These are phyloP conservation scores for Cryoendolithus antarcticus DNA, from an alignment of 2,329 filamentous ascomycete genomes.

Conservation along the genomic window DNA sequence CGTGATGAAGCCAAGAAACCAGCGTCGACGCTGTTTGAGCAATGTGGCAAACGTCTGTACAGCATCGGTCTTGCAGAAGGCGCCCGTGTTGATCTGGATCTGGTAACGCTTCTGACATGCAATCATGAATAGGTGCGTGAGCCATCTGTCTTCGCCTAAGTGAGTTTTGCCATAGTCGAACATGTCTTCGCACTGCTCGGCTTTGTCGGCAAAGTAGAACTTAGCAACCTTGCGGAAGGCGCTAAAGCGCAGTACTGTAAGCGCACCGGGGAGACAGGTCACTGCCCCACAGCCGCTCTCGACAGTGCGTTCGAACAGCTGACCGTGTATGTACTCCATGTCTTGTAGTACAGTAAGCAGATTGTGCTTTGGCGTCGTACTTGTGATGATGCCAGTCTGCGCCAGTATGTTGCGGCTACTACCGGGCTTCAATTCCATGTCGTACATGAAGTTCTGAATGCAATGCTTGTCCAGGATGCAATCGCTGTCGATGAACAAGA, in stretches of 20 bases:
- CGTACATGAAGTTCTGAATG: conserved; percentile 94
- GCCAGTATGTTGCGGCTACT: conserved; percentile 88
- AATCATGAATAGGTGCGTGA: conserved; percentile 98
- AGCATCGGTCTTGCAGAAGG: conserved; percentile 96
- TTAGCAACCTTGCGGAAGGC: conserved; percentile 95
- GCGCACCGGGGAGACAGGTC: conserved; percentile 85
- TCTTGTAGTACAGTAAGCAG: conserved; percentile 89
- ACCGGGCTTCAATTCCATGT: conserved; percentile 94
- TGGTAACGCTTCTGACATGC: conserved; percentile 65
- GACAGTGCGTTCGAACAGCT: conserved; percentile 88
- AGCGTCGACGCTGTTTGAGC: conserved; percentile 85
- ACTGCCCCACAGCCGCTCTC: conserved; percentile 91
- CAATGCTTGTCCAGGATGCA: conserved; percentile 87
- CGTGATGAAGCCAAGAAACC: conserved; percentile 87
- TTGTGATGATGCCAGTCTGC: conserved; percentile 96
- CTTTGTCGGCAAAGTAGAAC: conserved; percentile 96
- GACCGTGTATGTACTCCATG: conserved; percentile 96
- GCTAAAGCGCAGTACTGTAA: conserved; percentile 91
- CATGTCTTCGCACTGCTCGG: conserved; percentile 85
- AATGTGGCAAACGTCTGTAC: conserved; percentile 78
- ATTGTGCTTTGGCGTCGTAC: conserved; percentile 77
- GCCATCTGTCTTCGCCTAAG: conserved; percentile 88
- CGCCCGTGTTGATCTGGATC: conserved; percentile 94
- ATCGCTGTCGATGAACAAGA: conserved; percentile 94
- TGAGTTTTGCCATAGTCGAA: conserved; percentile 97